Base-by-base conservation (phyloP, 345 rosid species). In the Salix koriyanagi region DNA sequence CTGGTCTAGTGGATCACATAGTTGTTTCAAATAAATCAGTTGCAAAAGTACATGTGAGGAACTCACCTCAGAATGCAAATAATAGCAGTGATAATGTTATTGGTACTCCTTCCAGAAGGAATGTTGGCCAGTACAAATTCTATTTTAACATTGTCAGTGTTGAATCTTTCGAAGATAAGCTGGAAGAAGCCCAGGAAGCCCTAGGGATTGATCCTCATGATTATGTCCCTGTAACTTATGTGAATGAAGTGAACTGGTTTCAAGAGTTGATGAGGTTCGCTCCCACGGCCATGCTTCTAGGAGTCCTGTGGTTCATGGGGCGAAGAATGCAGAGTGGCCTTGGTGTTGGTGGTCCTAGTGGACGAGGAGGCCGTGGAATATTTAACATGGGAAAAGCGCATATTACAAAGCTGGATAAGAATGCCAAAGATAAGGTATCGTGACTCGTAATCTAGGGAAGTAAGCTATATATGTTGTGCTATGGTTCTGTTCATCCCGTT, bases 341-440 rank as follows among this genome's bases (percentile, higher is more conserved):
- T 8, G 97, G 98, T 54, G 89, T 91, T 60, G 98, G 98, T 52
- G 98, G 97, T 15, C 67, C 91, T 32, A 94, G 98, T 42, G 95
- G 97, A 56, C 87, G 75, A 83, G 94, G 94, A 58, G 93, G 85
- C 30, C 92, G 95, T 69, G 99, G 98, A 69, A 96, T 93, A 78
- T 93, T 96, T 81, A 96, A 90, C 87, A 92, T 96, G 18, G 99
- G 99, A 74, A 96, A 92, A 80, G 97, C 97, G 16, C 91, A 93
- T 48, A 85, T 96, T 30, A 91, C 90, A 7, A 93, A 94, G 84
- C 86, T 90, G 42, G 99, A 96, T 79, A 93, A 93, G 82, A 90
- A 96, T 81, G 80, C 97, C 74, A 96, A 96, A 89, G 89, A 93
- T 76, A 96, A 93, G 97, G 98, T 92, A 68, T 46, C 6, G 0